Base-by-base conservation (phyloP, 495 filamentous ascomycete species). In the Physcia stellaris region DNA sequence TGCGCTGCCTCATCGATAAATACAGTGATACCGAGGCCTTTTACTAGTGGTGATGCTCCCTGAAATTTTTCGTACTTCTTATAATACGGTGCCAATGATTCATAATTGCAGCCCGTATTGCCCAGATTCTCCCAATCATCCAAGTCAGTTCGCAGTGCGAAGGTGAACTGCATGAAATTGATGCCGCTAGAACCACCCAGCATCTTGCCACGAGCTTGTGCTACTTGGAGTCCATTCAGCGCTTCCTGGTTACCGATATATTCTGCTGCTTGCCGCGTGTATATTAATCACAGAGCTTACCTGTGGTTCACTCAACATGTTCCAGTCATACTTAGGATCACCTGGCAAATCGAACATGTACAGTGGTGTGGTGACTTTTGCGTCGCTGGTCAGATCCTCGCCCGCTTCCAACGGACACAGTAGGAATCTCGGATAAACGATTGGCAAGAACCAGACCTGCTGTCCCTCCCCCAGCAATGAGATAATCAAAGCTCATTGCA, bases 151-250 rank as follows among this genome's bases (percentile, higher is more conserved):
- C 51, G 52, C 13, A 57, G 58, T 6, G 57, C 48, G 32, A 63
- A 64, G 7, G 67, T 49, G 37, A 60, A 48, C 60, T 70, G 63
- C 39, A 65, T 54, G 35, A 59, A 59, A 45, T 79, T 80, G 41
- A 79, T 55, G 2, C 59, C 66, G 12, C 65, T 70, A 11, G 66
- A 67, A 6, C 74, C 75, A 6, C 73, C 75, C 2, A 79, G 53
- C 28, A 64, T 55, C 44, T 71, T 73, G 10, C 73, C 74, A 3
- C 68, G 68, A 1, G 64, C 47, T 36, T 64, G 46, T 43, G 37
- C n/a, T 12, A 56, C 4, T 13, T 24, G 34, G 38, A 48, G 41
- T 17, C 50, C 54, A 44, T 53, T 46, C 2, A 57, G 35, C 9
- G 24, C 26, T 49, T 47, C 32, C 16, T 60, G 39, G 4, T 24